These are phyloP conservation scores for Lanmaoa rubissima DNA, from an alignment of 768 basidiomycete genomes.

Conservation along the genomic window DNA sequence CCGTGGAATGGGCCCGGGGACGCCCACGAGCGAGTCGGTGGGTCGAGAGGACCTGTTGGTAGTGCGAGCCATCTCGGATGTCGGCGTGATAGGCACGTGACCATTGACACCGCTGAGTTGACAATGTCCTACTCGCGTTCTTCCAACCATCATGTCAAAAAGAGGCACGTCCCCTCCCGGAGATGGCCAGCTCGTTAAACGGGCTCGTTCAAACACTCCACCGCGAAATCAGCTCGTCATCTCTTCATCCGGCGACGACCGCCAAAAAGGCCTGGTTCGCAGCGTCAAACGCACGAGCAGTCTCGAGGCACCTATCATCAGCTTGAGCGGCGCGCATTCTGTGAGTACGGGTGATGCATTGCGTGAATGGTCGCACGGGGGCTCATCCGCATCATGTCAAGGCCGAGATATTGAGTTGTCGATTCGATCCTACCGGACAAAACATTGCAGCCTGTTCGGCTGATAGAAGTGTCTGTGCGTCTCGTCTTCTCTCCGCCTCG, in stretches of 20 bases:
- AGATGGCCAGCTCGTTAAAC: constrained; percentile 59
- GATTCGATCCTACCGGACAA: constrained; percentile 93
- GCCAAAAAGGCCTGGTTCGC: constrained; percentile 76
- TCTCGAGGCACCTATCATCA: constrained; percentile 92
- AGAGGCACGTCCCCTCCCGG: constrained; percentile 56
- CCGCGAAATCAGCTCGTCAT: constrained; percentile 71
- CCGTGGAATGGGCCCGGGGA: no score
- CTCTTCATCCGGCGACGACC: constrained; percentile 70
- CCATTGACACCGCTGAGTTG: background rate
- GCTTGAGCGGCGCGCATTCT: constrained; percentile 81
- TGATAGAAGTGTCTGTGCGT: constrained; percentile 88
- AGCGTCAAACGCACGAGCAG: constrained; percentile 90
- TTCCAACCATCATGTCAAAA: constrained; percentile 60
- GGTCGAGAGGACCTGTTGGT: no score
- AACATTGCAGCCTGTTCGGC: constrained; percentile 91
- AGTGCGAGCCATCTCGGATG: no score
- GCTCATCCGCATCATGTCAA: constrained; percentile 22
- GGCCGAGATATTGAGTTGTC: constrained; percentile 88
- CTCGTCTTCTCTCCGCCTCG: background rate
- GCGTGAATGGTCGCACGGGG: background rate
- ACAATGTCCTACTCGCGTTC: background rate
- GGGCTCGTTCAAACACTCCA: constrained; percentile 49
- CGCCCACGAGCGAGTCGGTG: no score
- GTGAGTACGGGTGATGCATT: constrained; percentile 43
- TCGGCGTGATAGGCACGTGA: background rate